Conservation (phyloP, 1,139 yeast species). For the Spencermartinsiella ligniputridi region DNA sequence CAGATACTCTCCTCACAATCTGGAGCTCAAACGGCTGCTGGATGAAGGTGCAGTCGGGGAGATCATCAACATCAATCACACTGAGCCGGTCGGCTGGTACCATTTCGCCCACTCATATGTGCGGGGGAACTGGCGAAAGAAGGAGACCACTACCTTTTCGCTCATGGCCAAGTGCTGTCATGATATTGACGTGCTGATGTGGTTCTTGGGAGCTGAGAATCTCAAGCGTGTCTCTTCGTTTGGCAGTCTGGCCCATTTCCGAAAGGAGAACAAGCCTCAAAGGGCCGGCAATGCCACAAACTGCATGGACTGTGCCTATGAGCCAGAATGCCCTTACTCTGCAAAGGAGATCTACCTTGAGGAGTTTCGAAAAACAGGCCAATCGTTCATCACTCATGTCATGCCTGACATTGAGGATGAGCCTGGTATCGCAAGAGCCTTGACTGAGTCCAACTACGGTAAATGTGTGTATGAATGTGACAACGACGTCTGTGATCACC, state of each 20-base stretch:
- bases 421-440: constrained; percentile 21
- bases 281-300: constrained; percentile 21
- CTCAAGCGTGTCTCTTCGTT: constrained; percentile 24
- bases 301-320: constrained; percentile 23
- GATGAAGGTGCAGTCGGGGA: constrained; percentile 26
- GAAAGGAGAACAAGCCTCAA: constrained; percentile 23
- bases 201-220: constrained; percentile 25
- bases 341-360: constrained; percentile 25
- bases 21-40: constrained; percentile 21
- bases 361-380: constrained; percentile 18
- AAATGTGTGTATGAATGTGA: constrained; percentile 26
- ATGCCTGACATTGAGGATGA: constrained; percentile 26
- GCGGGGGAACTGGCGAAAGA: constrained; percentile 29
- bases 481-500: constrained; percentile 29
- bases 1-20: constrained; percentile 29
- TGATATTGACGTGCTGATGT: constrained; percentile 27
- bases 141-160: constrained; percentile 23
- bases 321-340: constrained; percentile 24
- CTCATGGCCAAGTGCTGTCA: constrained; percentile 32
- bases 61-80: constrained; percentile 27
- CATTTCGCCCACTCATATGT: constrained; percentile 32
- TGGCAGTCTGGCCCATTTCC: constrained; percentile 25
- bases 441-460: constrained; percentile 25
- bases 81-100: constrained; percentile 31
- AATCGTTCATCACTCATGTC: constrained; percentile 10